phyloP scores from a whole-genome alignment of 371 early-diverging fungal species.

The Lichtheimia ramosa region DNA sequence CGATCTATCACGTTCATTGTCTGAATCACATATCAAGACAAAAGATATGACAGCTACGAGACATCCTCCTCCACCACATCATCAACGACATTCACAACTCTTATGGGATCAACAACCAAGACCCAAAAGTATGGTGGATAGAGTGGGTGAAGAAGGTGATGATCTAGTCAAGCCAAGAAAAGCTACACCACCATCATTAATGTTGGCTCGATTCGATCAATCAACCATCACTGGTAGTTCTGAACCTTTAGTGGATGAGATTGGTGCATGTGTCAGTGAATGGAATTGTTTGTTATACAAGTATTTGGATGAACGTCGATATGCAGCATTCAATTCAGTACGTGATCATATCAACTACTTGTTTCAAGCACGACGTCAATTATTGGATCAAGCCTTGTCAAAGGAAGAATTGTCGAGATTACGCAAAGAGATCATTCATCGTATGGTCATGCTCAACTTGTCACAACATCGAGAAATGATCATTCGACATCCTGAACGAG shows the following conservation, averaged over 20 bases:
- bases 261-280: slow-evolving; percentile 66
- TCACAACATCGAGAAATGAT: slow-evolving; percentile 59
- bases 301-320: slow-evolving; percentile 56
- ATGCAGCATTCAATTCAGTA: slow-evolving; percentile 54
- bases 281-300: slow-evolving; percentile 60
- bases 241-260: slow-evolving; percentile 73
- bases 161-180: not conserved
- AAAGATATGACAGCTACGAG: not conserved
- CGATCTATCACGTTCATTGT: slow-evolving; percentile 25
- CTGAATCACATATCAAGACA: slow-evolving; percentile 26
- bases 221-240: slow-evolving; percentile 55
- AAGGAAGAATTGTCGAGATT: slow-evolving; percentile 58
- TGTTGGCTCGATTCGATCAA: slow-evolving; percentile 52
- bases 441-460: slow-evolving; percentile 59
- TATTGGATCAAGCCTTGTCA: slow-evolving; percentile 68
- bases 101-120: not conserved
- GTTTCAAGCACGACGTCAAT: slow-evolving; percentile 65
- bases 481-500: slow-evolving; percentile 66
- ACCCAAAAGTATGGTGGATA: not conserved
- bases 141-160: slow-evolving; percentile 1
- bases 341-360: slow-evolving; percentile 59
- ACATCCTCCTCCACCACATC: not conserved
- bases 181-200: slow-evolving; percentile 28
- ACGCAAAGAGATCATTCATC: slow-evolving; percentile 58
- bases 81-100: not conserved